These are phyloP conservation scores for Capronia americana DNA, from an alignment of 2,329 filamentous ascomycete species.

Conservation along the genomic window DNA sequence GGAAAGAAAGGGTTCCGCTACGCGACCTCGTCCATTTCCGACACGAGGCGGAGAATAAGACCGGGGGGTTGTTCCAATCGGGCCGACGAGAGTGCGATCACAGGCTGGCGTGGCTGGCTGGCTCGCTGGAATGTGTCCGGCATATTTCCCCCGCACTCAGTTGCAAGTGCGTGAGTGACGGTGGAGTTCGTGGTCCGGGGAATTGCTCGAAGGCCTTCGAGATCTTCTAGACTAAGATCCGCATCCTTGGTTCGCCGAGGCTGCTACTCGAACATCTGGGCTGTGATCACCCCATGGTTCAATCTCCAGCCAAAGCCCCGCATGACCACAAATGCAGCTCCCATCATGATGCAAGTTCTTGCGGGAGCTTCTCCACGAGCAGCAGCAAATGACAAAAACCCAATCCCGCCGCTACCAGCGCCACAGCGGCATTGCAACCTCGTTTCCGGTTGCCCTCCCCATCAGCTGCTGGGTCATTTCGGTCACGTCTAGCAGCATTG, in stretches of 20 bases:
- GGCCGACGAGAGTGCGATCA: background rate
- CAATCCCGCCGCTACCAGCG: slow-evolving; percentile 14
- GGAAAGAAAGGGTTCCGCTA: background rate
- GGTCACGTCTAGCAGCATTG: background rate
- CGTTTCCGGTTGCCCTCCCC: background rate
- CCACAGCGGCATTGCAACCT: background rate
- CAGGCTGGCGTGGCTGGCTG: background rate
- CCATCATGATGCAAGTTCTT: background rate
- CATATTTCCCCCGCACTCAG: background rate
- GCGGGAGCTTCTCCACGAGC: background rate
- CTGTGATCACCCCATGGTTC: background rate
- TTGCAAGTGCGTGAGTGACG: background rate
- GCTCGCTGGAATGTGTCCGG: background rate
- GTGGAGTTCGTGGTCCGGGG: background rate
- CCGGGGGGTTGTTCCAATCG: background rate
- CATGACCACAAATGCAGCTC: background rate
- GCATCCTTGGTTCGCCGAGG: background rate
- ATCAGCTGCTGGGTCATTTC: background rate
- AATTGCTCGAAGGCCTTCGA: background rate
- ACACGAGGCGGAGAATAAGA: background rate
- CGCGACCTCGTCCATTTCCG: background rate
- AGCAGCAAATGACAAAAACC: slow-evolving; percentile 4
- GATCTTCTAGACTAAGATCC: background rate
- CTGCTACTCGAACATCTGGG: background rate
- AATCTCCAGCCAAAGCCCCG: background rate